These are phyloP conservation scores for Catharanthus roseus DNA, from an alignment of 257 asterid species.

Conservation along the genomic window DNA sequence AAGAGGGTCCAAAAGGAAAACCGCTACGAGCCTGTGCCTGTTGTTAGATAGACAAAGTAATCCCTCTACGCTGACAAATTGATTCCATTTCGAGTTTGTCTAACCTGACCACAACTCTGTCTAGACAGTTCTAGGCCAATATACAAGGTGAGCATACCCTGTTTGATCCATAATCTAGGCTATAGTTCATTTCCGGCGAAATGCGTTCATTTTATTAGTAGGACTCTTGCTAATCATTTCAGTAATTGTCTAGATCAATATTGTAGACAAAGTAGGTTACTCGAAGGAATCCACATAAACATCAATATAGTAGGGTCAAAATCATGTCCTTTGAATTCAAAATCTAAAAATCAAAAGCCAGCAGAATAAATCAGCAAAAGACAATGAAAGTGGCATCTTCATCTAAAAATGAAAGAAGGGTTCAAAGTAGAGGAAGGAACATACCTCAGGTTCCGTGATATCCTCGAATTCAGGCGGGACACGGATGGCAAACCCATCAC, in stretches of 20 bases:
- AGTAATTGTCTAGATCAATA: neutral
- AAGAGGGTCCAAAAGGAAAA: too few relatives aligned
- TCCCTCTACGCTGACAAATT: neutral
- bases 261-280: neutral
- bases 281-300: neutral
- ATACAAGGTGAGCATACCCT: neutral
- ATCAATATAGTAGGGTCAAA: neutral
- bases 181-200: neutral
- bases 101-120: neutral
- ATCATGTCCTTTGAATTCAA: too few relatives aligned
- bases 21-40: too few relatives aligned
- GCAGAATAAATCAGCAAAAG: neutral
- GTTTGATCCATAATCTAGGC: neutral
- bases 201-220: too few relatives aligned
- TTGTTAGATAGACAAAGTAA: neutral
- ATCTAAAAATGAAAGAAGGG: neutral
- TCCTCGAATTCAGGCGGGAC: slow-evolving; percentile 85
- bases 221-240: neutral
- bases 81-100: neutral
- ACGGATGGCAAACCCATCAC: slow-evolving; percentile 82
- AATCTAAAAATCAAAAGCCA: neutral
- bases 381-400: neutral
- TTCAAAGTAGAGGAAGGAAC: neutral
- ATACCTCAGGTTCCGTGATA: slow-evolving; percentile 77
- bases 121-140: neutral